Evolutionary conservation across 345 rosid genomes (phyloP).

Genomic region (Trapa incisa): DNA sequence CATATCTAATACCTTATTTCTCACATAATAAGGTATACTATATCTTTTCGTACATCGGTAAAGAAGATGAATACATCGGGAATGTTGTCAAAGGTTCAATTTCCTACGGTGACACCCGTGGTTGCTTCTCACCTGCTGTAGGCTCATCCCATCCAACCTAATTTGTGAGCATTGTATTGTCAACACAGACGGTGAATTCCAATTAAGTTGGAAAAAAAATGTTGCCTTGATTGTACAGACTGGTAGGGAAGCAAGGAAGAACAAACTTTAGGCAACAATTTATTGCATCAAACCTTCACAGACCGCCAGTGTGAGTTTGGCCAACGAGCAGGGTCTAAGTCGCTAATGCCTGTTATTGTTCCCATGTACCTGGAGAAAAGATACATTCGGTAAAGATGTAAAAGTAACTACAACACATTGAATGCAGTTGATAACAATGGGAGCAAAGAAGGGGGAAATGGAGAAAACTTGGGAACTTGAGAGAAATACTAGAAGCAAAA

Average conservation of each 20-base stretch:
- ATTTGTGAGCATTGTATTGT: neutral
- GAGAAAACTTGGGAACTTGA: neutral
- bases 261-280: neutral
- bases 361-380: conserved; percentile 44
- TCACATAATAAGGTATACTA: too few relatives aligned
- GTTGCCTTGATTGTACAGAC: too few relatives aligned
- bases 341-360: conserved; percentile 62
- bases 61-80: conserved; percentile 38
- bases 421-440: neutral
- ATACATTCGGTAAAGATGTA: neutral
- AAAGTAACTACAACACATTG: neutral
- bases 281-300: conserved; percentile 29
- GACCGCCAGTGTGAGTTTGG: conserved; percentile 73
- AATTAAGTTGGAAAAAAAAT: neutral
- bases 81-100: conserved; percentile 45
- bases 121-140: conserved; percentile 46
- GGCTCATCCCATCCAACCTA: conserved; percentile 55
- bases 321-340: conserved; percentile 60
- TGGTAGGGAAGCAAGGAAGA: neutral
- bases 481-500: neutral
- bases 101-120: conserved; percentile 47
- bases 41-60: too few relatives aligned
- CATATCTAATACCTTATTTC: too few relatives aligned
- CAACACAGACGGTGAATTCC: neutral
- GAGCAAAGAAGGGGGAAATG: too few relatives aligned